Evolutionary conservation across 139 green algal genomes (phyloP).

Genomic region (Yamagishiella unicocca): DNA sequence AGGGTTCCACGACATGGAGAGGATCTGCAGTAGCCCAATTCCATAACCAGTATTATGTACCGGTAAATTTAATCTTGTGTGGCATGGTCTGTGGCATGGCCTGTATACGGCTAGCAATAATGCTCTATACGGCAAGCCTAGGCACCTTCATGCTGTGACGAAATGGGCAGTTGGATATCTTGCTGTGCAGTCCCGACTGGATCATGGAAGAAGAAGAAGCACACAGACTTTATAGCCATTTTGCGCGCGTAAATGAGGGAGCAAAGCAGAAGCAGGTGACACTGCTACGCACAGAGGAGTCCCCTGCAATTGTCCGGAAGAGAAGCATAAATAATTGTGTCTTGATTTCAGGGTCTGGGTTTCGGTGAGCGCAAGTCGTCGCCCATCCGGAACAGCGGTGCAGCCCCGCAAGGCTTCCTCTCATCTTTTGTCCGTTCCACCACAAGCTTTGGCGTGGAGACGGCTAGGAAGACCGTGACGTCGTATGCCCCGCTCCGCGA

Average conservation of each 20-base stretch:
- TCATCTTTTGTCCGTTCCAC: conserved; percentile 22
- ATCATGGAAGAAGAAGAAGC: conserved; percentile 47
- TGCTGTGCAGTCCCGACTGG: too few species aligned
- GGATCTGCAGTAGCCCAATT: too few species aligned
- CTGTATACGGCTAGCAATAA: too few species aligned
- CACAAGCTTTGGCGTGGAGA: not conserved
- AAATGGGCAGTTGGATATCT: too few species aligned
- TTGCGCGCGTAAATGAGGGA: conserved; percentile 20
- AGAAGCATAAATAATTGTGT: too few species aligned
- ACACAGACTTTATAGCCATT: conserved; percentile 39
- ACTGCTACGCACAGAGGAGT: not conserved
- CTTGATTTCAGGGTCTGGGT: conserved; percentile 17
- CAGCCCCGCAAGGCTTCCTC: not conserved
- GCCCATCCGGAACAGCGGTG: not conserved
- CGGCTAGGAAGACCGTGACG: not conserved
- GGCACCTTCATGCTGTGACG: too few species aligned
- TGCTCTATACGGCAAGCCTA: too few species aligned
- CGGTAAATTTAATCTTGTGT: too few species aligned
- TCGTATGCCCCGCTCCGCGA: not conserved
- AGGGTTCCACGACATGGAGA: too few species aligned
- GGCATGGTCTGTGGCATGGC: too few species aligned
- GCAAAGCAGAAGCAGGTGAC: conserved; percentile 46
- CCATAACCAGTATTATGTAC: too few species aligned
- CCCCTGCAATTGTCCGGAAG: not conserved
- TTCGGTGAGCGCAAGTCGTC: conserved; percentile 22